Evolutionary conservation across 2,329 filamentous ascomycete species (phyloP).

Genomic region (Aureobasidium mangrovei): DNA sequence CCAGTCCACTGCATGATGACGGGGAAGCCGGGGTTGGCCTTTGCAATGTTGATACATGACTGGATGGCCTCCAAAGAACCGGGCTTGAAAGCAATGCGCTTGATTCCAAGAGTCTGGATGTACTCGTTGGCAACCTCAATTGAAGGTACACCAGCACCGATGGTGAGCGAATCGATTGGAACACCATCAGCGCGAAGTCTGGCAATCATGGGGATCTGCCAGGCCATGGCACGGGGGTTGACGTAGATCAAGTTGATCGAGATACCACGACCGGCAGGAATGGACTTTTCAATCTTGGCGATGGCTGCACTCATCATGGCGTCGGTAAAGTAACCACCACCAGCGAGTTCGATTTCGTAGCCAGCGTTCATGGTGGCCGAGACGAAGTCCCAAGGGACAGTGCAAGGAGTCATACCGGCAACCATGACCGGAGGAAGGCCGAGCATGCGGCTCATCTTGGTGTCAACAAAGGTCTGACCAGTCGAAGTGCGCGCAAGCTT

Average conservation of each 20-base stretch:
- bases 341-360: slow-evolving; percentile 86
- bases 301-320: slow-evolving; percentile 77
- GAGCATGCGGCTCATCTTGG: slow-evolving; percentile 84
- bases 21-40: slow-evolving; percentile 89
- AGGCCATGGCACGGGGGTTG: slow-evolving; percentile 78
- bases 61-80: slow-evolving; percentile 84
- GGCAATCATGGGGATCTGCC: slow-evolving; percentile 81
- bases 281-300: slow-evolving; percentile 72
- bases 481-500: slow-evolving; percentile 79
- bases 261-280: slow-evolving; percentile 79
- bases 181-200: slow-evolving; percentile 76
- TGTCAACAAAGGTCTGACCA: slow-evolving; percentile 88
- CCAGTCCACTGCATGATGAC: slow-evolving; percentile 92
- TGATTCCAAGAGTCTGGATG: slow-evolving; percentile 83
- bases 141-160: slow-evolving; percentile 87
- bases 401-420: slow-evolving; percentile 87
- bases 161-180: slow-evolving; percentile 84
- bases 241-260: slow-evolving; percentile 88
- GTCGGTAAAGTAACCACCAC: slow-evolving; percentile 80
- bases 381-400: slow-evolving; percentile 85
- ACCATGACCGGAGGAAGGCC: slow-evolving; percentile 83
- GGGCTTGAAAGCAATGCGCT: slow-evolving; percentile 92
- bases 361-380: slow-evolving; percentile 88
- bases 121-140: slow-evolving; percentile 91
- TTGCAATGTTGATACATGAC: slow-evolving; percentile 83